Evolutionary conservation across 208 protist genomes (phyloP), one percentile per base, ranked within the genome.

Genomic region (Perkinsela sp.): DNA sequence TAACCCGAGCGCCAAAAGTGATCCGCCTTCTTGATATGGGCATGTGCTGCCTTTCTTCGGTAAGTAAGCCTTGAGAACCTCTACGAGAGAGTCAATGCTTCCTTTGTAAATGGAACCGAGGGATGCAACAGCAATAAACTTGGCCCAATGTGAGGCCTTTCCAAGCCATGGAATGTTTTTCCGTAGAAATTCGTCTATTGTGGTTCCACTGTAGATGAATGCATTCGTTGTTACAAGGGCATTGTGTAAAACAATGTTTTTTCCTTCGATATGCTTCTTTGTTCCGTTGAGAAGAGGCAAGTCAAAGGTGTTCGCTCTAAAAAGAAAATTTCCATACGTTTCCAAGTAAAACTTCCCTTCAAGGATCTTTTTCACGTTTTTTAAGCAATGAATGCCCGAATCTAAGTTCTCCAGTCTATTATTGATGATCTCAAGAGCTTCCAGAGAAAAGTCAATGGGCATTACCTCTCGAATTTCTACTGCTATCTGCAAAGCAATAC

Each of bases 201-300:
- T 97, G 22, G 96, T 99, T 40, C 96, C 96, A 70, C 84, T 80
- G 75, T 97, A 92, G 92, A 98, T 98, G 67, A 98, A 76, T 1
- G 85, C 89, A 79, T 98, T 89, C 28, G 92, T 80, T 48, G 96
- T 89, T 29, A 98, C 86, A 1, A 85, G 93, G 0, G 90, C 93
- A 68, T 83, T 92, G 80, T 97, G 89, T 29, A 93, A 77, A n/a
- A 91, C 69, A 28, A 80, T 69, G 71, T 81, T 80, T 66, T 76
- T 76, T 2, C 76, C 48, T 73, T 90, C 85, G 29, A 92, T 79
- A 70, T 70, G 74, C 32, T 76, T 75, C 81, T 97, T 98, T 69
- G 96, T 95, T 48, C 92, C 89, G 32, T 94, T 94, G 30, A 98
- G 76, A 32, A 97, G 79, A 48, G 90, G 76, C 57, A 96, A 71